Conservation (phyloP, 148 eudicot species). For the Rhododendron henanense region DNA sequence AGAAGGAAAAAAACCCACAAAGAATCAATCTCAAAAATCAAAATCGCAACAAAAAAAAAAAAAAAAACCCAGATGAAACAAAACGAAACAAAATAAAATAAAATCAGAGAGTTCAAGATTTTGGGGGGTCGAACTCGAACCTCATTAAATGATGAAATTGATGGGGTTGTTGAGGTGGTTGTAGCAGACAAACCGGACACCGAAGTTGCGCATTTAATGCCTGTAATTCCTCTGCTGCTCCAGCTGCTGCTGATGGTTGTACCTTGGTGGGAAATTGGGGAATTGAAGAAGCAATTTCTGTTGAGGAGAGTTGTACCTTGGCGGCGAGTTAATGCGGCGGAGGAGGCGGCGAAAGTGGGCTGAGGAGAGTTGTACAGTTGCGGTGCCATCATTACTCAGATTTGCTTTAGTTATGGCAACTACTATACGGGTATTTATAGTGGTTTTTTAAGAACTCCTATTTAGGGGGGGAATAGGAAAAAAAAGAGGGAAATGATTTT, state of each 20-base stretch:
- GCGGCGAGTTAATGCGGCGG: neutral
- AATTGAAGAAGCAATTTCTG: neutral
- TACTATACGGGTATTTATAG: no score
- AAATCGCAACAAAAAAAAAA: neutral
- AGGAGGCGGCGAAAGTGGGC: neutral
- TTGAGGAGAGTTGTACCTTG: neutral
- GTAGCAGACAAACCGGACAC: conserved; percentile 18
- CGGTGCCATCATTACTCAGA: neutral
- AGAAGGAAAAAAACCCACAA: neutral
- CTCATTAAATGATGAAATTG: conserved; percentile 45
- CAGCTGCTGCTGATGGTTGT: neutral
- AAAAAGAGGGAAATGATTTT: no score
- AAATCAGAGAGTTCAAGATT: neutral
- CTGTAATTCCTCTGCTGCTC: neutral
- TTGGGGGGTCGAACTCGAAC: conserved; percentile 14
- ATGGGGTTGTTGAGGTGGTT: conserved; percentile 8
- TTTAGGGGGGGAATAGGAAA: no score
- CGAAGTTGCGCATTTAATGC: conserved; percentile 1
- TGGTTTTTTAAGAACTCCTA: no score
- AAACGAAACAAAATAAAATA: neutral
- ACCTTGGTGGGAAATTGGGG: neutral
- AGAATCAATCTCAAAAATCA: neutral
- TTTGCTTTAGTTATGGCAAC: neutral
- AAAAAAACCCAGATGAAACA: neutral
- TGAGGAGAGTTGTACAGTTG: neutral